Evolutionary conservation across 345 rosid genomes (phyloP).

Genomic region (Camelina sativa): DNA sequence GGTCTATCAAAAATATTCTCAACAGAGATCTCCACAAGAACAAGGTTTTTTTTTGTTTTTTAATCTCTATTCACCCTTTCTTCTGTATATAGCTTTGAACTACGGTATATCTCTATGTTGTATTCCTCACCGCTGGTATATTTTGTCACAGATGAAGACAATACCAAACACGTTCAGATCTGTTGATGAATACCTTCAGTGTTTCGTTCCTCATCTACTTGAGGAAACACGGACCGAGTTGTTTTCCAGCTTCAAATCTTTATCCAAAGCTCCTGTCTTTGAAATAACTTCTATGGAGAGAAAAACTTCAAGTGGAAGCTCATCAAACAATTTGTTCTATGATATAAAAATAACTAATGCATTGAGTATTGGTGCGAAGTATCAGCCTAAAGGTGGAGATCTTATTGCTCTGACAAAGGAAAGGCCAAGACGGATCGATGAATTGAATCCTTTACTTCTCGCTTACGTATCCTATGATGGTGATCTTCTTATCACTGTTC

Average conservation of each 20-base stretch:
- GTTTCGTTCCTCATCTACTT: conserved; percentile 47
- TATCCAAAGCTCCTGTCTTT: conserved; percentile 32
- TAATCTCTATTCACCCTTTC: background rate
- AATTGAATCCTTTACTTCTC: conserved; percentile 38
- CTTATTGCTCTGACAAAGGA: conserved; percentile 46
- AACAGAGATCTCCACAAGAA: conserved; percentile 43
- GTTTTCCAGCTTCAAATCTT: conserved; percentile 30
- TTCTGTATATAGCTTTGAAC: background rate
- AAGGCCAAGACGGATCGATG: conserved; percentile 38
- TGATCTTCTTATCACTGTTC: conserved; percentile 15
- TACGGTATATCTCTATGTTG: background rate
- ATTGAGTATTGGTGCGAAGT: conserved; percentile 7
- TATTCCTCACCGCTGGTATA: background rate
- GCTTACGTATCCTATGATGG: conserved; percentile 31
- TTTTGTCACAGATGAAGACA: conserved; percentile 38
- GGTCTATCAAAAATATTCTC: conserved; percentile 47
- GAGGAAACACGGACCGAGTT: conserved; percentile 49
- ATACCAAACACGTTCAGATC: conserved; percentile 46
- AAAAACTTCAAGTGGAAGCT: background rate
- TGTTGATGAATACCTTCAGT: conserved; percentile 29
- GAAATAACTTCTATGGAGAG: background rate
- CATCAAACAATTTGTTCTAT: conserved; percentile 17
- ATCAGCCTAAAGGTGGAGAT: conserved; percentile 50
- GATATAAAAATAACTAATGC: background rate
- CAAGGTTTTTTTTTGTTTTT: conserved; percentile 27